Base-by-base conservation (phyloP, 495 filamentous ascomycete species). In the Rostrohypoxylon terebratum region DNA sequence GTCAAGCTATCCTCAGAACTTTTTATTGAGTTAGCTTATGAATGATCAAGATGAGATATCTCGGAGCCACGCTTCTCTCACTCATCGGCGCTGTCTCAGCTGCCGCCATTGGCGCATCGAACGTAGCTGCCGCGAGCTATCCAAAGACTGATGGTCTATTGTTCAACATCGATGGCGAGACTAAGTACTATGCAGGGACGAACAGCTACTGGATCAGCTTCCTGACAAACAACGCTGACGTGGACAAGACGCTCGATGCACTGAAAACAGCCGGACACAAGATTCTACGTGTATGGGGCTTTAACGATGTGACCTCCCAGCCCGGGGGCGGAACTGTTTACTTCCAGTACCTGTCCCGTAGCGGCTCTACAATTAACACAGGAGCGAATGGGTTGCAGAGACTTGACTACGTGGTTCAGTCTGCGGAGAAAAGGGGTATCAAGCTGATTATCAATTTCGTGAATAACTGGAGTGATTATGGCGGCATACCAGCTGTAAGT, bases 151-250 rank as follows among this genome's bases (percentile, higher is more conserved):
- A 69, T 44, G 71, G 71, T 5, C 62, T 69, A 16, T 74, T 85
- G 16, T 91, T 92, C 81, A 83, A 79, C 55, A 87, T 92, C 71
- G 87, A 91, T 75, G 89, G 88, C 18, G 72, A 86, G 67, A 88
- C 86, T 4, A 82, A 83, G 64, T 89, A 90, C 79, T 91, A 85
- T 75, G 87, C 89, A 3, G 91, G 91, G 14, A 90, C 89, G 4
- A 94, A 94, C 79, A 80, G 87, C 50, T 94, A 93, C 83, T 94
- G 90, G 90, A 87, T 93, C 68, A 81, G 85, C 16, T 92, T 92
- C 81, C 84, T 92, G 21, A 87, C 82, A 18, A 88, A 87, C 76
- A 83, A 87, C 67, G 79, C 76, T n/a, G 90, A 92, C 74, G 86
- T 92, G 9, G 88, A 91, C 68, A 83, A 84, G n/a, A 81, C 89